Evolutionary conservation across 257 asterid species (phyloP).

Genomic region (Solanum dulcamara): DNA sequence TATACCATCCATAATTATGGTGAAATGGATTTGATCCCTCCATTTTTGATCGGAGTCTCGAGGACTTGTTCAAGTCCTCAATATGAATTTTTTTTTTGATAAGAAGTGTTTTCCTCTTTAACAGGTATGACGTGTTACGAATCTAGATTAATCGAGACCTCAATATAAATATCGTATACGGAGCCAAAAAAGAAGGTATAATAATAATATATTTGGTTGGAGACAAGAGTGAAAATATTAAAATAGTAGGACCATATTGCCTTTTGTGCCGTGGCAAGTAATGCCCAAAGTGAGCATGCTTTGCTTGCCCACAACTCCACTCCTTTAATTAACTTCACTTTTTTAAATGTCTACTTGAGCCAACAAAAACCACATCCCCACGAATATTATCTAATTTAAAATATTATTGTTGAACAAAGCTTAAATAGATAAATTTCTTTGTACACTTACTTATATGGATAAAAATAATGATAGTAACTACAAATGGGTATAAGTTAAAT

Average conservation of each 20-base stretch:
- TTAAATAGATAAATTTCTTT: background rate
- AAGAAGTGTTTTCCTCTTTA: background rate
- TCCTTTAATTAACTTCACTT: background rate
- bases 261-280: background rate
- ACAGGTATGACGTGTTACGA: accelerated
- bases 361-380: background rate
- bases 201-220: background rate
- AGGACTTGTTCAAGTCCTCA: background rate
- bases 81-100: background rate
- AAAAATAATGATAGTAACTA: background rate
- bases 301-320: conserved; percentile 6
- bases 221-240: background rate
- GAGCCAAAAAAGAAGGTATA: background rate
- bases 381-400: background rate
- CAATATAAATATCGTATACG: background rate
- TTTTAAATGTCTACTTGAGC: background rate
- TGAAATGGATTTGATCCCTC: accelerated
- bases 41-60: background rate
- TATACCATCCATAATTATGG: background rate
- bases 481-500: background rate
- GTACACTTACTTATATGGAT: background rate
- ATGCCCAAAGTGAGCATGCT: background rate
- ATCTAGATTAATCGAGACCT: background rate
- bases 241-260: background rate
- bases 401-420: background rate